phyloP scores from a whole-genome alignment of 208 protist genomes.

The Acanthamoeba divionensis region DNA sequence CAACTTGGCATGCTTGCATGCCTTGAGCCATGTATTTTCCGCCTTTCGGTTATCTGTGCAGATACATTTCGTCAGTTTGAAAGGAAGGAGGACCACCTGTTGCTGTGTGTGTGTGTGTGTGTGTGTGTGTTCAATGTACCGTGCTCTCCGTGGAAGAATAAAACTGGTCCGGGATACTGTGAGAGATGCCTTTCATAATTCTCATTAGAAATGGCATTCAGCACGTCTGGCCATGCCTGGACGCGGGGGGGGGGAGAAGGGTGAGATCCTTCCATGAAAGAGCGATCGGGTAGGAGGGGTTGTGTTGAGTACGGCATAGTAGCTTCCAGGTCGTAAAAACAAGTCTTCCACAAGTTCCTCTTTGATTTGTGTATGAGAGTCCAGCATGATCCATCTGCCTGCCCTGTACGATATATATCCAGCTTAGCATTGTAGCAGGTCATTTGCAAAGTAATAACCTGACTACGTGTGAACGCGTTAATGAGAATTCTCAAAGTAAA shows the following conservation, averaged over 20 bases:
- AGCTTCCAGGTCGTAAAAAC: background rate
- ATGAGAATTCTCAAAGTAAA: too few relatives aligned
- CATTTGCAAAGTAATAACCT: too few relatives aligned
- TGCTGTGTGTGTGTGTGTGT: too few relatives aligned
- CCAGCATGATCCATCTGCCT: background rate
- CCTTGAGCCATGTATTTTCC: too few relatives aligned
- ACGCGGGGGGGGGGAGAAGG: background rate
- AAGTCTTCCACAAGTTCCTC: background rate
- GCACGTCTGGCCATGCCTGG: background rate
- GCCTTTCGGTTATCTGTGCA: too few relatives aligned
- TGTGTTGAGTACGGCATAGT: background rate
- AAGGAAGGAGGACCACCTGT: too few relatives aligned
- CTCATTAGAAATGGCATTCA: background rate
- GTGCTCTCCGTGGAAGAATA: background rate
- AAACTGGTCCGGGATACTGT: background rate
- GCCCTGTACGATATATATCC: background rate
- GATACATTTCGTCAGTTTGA: too few relatives aligned
- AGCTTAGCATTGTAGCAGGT: background rate
- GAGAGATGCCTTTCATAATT: background rate
- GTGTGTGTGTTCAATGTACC: too few relatives aligned
- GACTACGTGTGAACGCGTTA: too few relatives aligned
- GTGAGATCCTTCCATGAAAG: background rate
- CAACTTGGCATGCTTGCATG: too few relatives aligned
- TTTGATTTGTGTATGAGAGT: background rate
- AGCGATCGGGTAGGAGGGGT: background rate